phyloP scores from a whole-genome alignment of 2,329 filamentous ascomycete genomes.

The Verticillium longisporum region DNA sequence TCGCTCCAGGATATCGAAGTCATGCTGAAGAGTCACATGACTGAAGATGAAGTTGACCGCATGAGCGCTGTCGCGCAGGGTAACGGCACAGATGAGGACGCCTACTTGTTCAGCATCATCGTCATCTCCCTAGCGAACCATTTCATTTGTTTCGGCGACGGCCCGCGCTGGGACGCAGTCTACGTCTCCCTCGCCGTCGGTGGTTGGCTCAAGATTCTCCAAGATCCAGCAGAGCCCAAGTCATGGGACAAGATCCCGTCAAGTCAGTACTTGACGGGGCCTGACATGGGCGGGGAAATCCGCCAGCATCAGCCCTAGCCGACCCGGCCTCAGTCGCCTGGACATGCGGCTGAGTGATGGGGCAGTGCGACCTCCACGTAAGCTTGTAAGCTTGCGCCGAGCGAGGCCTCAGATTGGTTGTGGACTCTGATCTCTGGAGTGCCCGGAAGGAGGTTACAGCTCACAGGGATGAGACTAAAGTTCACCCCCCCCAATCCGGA shows the following conservation, averaged over 20 bases:
- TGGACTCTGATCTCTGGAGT: no score
- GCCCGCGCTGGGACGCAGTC: conserved; percentile 6
- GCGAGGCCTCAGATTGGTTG: no score
- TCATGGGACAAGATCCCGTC: neutral
- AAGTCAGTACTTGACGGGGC: neutral
- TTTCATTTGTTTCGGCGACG: conserved; percentile 8
- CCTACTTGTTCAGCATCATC: neutral
- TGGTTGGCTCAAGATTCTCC: conserved; percentile 4
- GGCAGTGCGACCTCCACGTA: no score
- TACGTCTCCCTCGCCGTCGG: conserved; percentile 5
- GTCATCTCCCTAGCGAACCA: conserved; percentile 2
- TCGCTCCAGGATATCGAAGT: conserved; percentile 2
- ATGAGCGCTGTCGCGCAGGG: conserved; percentile 5
- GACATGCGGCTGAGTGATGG: no score
- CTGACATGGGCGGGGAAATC: no score
- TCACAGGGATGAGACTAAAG: no score
- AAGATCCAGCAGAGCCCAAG: neutral
- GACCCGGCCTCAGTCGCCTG: no score
- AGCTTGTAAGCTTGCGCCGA: no score
- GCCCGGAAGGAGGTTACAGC: no score
- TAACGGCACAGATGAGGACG: neutral
- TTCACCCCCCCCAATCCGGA: no score
- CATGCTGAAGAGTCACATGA: neutral
- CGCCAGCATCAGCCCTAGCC: no score
- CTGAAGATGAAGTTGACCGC: neutral